Base-by-base conservation (phyloP, 1,139 yeast species). In the Sugiyamaella japonica region DNA sequence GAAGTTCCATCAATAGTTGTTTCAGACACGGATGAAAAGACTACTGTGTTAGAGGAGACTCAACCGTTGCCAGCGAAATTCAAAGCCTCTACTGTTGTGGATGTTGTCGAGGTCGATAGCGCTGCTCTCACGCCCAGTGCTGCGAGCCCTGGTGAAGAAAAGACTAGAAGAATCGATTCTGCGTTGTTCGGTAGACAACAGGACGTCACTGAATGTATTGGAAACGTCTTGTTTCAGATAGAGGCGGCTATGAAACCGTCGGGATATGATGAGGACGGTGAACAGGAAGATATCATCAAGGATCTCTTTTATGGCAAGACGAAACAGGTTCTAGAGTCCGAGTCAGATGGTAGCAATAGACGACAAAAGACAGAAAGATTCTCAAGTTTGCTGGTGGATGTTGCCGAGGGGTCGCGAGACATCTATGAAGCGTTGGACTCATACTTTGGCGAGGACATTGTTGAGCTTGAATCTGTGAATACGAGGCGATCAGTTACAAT, bases 181-280 rank as follows among this genome's bases (percentile, higher is more conserved):
- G 66, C 66, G 7, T 48, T 65, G 28, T 79, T 88, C 59, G 97
- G 97, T 2, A 79, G 96, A 61, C 99, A 93, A 69, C 99, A 93
- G 69, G 99, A 93, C 74, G 98, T 93, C 15, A 89, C 97, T 0
- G 99, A 93, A 68, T 91, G 98, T 70, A 90, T 93, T 64, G 96
- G 91, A 55, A 93, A 93, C 69, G 97, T 93, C 3, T 76, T 91
- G n/a, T 88, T 85, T 61, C 98, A 91, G 68, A 75, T 91, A 31
- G 97, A 91, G 66, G 89, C 96, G n/a, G 95, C 97, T 0, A 76
- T 87, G 58, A 83, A 81, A 48, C 96, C 97, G 0, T 69, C 70
- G 1, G 73, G 86, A 37, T 88, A 84, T 53, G 82, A 79, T 2
- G 66, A 65, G 0, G 95, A 87, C 64, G 85, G 88, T 17, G 97